Base-by-base conservation (phyloP, 1,284 basidiomycete species). In the Tremellales sp. region DNA sequence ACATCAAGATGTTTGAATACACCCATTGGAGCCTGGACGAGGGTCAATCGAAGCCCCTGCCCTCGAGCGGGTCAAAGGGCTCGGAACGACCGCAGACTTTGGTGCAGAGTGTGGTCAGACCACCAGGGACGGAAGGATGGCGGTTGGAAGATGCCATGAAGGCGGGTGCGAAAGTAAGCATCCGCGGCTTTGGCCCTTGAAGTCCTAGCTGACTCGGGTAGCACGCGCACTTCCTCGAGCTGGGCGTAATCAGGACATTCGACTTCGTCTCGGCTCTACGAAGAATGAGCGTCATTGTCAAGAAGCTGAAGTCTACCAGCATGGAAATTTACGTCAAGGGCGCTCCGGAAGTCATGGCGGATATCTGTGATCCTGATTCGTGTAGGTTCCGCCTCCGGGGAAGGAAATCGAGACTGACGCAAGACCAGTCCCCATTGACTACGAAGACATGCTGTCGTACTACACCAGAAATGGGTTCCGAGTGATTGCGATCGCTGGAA, bases 281-380 rank as follows among this genome's bases (percentile, higher is more conserved):
- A 28, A 77, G 95, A 43, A 99, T 98, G 95, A 95, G 91, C 54
- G 95, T 98, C 24, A 82, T 99, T 47, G 94, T 97, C 61, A 98
- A 97, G 72, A 80, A 89, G 43, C 80, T 98, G 48, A 95, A 88
- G 72, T 93, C 92, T 54, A 82, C 75, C 37, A 90, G 87, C 66
- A 97, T 98, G 89, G 94, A 98, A 68, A 80, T 97, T 7, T 98
- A 97, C 68, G 93, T 94, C 66, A 99, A 99, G 70, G 95, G 95
- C 19, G 95, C 95, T 1, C 95, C 95, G 0, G 95, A 99, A 70
- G 89, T 95, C 46, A 98, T 99, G 92, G 71, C 76, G 3, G 93
- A 95, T 38, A 97, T 99, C 50, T 97, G 93, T 67, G 85, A 91
- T 48, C 84, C 79, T 53, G 81, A 85, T 42, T 87, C 90, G 13